Base-by-base conservation (phyloP, 768 basidiomycete species). In the Podaxis rugospora region DNA sequence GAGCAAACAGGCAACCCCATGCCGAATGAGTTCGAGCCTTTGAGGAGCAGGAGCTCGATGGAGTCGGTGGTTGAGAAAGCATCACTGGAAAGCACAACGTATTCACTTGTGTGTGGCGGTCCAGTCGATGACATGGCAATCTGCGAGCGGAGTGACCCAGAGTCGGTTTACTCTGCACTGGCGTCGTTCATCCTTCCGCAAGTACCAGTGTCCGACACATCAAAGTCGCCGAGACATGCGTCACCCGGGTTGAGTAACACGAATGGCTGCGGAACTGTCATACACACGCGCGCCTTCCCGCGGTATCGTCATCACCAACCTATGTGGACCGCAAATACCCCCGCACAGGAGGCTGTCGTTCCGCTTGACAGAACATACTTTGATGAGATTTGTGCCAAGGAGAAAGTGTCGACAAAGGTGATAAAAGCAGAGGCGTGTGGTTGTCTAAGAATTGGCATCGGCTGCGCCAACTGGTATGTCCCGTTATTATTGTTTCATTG, bases 211-310 rank as follows among this genome's bases (percentile, higher is more conserved):
- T 65, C 69, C 14, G 67, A 65, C n/a, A 63, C 68, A 18, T 61
- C 71, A 21, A 63, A 73, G 25, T 68, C 67, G 9, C 50, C 65
- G 21, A 50, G 55, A 40, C 39, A 13, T 36, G 63, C 32, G 40
- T 69, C 46, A 25, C 57, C 63, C 18, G 37, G 40, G 3, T 62
- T 66, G 39, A 66, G 68, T 51, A 69, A 69, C 47, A 76, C 78
- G 5, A 87, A 83, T 60, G 88, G 87, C 0, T 90, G 88, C 63
- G 89, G 88, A 0, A 78, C 85, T 1, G 70, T 88, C 5, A 68
- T 90, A 10, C 87, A 89, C 68, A 63, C 78, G 55, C 73, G 74
- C 13, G 88, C 84, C 11, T 35, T 78, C 77, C 59, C 59, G 16
- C 52, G 59, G 16, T 61, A 61, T 14, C 53, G 53, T 6, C 59